Base-by-base conservation (phyloP, 2,329 filamentous ascomycete species). In the Pseudofabraea citricarpa region DNA sequence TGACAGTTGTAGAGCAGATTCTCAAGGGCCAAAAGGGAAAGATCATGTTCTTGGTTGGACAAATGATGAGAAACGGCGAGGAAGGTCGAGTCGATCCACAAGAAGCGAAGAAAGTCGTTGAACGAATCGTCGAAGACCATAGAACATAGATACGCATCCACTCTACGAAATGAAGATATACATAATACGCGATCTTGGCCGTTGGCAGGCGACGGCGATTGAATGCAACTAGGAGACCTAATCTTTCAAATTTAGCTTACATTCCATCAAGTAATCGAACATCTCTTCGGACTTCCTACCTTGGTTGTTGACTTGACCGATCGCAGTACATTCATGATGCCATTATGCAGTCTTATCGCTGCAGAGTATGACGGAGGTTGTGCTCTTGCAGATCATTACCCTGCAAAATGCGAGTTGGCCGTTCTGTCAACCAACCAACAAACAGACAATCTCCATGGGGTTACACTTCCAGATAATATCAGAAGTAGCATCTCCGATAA, bases 31-130 rank as follows among this genome's bases (percentile, higher is more conserved):
- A 83, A 51, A 66, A 69, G 22, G 78, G 79, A n/a, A 87, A 86
- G 61, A 60, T 83, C 6, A 80, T 79, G 54, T 86, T 76, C 68
- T 75, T 86, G 53, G 74, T 87, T 12, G 83, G 83, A 9, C 77
- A 83, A 60, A 83, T 86, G 76, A 80, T 85, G 64, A 69, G 76
- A 35, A 64, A 67, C 47, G 78, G 77, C 21, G 70, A 73, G 21
- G 76, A 79, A 46, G 80, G 80, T 1, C 75, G 75, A 1, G 73
- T 85, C 6, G 79, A 85, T 60, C 75, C 82, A 4, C 68, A 69
- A 44, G 72, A 71, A 54, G 81, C 80, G 8, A 74, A 76, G 58
- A 63, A 66, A 45, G 67, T 77, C 9, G 59, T 85, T 24, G 67
- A 68, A 44, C 65, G 71, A 54, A 53, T 79, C 33, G 64, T 80